Evolutionary conservation across 2,329 filamentous ascomycete species (phyloP), one percentile per base, ranked within the genome.

Genomic region (Aspergillus sp.): DNA sequence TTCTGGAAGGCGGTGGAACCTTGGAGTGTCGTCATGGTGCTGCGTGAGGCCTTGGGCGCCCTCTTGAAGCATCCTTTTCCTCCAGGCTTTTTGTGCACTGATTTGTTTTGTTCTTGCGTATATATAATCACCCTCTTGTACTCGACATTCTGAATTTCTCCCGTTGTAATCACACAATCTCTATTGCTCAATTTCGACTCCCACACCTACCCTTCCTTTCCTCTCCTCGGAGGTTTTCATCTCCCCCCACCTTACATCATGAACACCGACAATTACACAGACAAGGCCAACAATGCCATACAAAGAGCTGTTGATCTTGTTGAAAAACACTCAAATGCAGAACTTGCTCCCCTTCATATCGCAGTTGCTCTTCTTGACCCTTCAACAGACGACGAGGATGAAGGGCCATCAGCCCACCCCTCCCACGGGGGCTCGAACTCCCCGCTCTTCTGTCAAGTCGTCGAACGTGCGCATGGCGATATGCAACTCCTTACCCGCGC

Each of bases 401-500:
- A 91, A 77, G 80, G 78, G 63, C 79, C 76, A 47, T 74, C 79
- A 50, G 45, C 17, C 49, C 91, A 93, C 70, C 82, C 83, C 5
- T 86, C 88, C 24, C 83, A 89, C 54, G 82, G 86, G 37, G 79
- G 82, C 30, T 77, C 85, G 22, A 79, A 82, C 17, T 79, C 82
- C 65, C 91, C 93, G n/a, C 85, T 99, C 54, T 96, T 98, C 81
- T 87, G 91, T 65, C 95, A 99, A 77, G 93, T 97, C 57, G 83
- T 99, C 61, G 93, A 99, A 77, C 87, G 90, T 69, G 93, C 95
- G 49, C 90, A 96, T 77, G 95, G 95, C 70, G 95, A 99, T 73
- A 85, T 90, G 50, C 93, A 98, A 75, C 81, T 89, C 42, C 88
- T 98, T 68, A 91, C 96, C 71, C 86, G 95, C 68, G 83, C 91